phyloP scores from a whole-genome alignment of 192 early-diverging fungal genomes.

The Neocallimastix lanati region DNA sequence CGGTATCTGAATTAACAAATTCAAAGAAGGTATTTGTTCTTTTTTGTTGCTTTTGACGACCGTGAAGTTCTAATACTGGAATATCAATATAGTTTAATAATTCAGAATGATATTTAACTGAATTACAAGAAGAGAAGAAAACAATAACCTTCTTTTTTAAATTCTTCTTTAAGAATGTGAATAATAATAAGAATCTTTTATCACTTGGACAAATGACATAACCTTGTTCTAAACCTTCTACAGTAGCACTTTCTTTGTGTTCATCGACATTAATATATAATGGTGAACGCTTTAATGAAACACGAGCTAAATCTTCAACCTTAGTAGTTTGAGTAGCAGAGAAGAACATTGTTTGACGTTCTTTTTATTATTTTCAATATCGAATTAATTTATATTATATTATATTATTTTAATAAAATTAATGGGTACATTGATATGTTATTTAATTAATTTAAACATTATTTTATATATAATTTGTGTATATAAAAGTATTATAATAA shows the following conservation, averaged over 20 bases:
- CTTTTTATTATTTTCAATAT: conserved; percentile 24
- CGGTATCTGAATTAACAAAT: conserved; percentile 84
- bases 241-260: conserved; percentile 85
- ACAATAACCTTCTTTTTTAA: conserved; percentile 90
- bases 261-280: conserved; percentile 99
- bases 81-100: conserved; percentile 98
- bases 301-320: conserved; percentile 90
- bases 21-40: conserved; percentile 98
- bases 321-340: conserved; percentile 99
- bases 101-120: conserved; percentile 94
- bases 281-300: conserved; percentile 87
- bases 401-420: too few species aligned
- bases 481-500: too few species aligned
- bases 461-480: too few species aligned
- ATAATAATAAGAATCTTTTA: conserved; percentile 85
- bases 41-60: conserved; percentile 94
- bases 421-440: too few species aligned
- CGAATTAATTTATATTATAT: too few species aligned
- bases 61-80: conserved; percentile 94
- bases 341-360: conserved; percentile 95
- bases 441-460: too few species aligned
- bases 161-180: conserved; percentile 95
- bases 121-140: conserved; percentile 93
- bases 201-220: conserved; percentile 90
- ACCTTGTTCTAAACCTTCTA: conserved; percentile 90